phyloP scores from a whole-genome alignment of 345 rosid species.

The Diplotaxis tenuifolia region DNA sequence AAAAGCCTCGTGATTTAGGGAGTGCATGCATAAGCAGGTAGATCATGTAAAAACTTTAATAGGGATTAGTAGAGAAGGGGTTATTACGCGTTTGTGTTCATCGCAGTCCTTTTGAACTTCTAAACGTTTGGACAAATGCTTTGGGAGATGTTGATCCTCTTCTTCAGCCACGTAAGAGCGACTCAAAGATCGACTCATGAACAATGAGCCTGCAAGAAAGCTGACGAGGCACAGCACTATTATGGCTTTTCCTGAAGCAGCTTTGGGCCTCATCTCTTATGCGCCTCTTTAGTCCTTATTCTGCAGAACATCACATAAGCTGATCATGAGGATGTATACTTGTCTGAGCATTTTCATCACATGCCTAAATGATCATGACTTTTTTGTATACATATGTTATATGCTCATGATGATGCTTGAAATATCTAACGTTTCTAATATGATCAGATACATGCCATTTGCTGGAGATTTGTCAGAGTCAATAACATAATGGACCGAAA shows the following conservation, averaged over 20 bases:
- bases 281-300: slow-evolving; percentile 13
- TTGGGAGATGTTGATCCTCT: slow-evolving; percentile 27
- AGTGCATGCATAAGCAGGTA: background rate
- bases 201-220: slow-evolving; percentile 74
- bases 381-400: background rate
- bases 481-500: background rate
- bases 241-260: slow-evolving; percentile 61
- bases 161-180: slow-evolving; percentile 27
- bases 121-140: slow-evolving; percentile 29
- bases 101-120: slow-evolving; percentile 51
- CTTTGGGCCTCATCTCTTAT: slow-evolving; percentile 63
- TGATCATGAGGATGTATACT: slow-evolving; percentile 9
- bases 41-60: background rate
- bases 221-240: slow-evolving; percentile 57
- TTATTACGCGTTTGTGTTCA: slow-evolving; percentile 71
- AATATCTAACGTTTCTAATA: slow-evolving; percentile 1
- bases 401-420: background rate
- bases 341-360: background rate
- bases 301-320: background rate
- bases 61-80: background rate
- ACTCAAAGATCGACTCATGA: slow-evolving; percentile 50
- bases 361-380: background rate
- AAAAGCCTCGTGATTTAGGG: background rate
- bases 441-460: slow-evolving; percentile 15
- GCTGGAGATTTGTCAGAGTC: background rate